Evolutionary conservation across 2,329 filamentous ascomycete genomes (phyloP).

Genomic region (Ophioceras dolichostomum): DNA sequence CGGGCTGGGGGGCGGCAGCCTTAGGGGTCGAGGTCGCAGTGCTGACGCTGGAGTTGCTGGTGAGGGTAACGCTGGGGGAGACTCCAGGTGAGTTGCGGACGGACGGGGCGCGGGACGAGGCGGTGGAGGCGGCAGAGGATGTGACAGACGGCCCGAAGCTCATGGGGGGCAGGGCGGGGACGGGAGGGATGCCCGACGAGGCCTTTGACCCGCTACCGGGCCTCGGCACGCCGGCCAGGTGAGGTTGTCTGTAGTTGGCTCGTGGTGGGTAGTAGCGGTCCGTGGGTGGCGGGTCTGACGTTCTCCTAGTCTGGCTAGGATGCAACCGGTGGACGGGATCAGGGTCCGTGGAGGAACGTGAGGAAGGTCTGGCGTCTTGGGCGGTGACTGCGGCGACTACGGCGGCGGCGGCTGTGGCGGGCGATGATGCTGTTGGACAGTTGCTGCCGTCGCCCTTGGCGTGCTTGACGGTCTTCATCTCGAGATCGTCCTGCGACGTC

Average conservation of each 20-base stretch:
- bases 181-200: constrained; percentile 12
- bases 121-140: not conserved
- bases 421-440: constrained; percentile 2
- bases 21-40: not conserved
- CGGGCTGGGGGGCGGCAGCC: not conserved
- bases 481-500: constrained; percentile 26
- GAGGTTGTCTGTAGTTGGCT: not conserved
- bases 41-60: not conserved
- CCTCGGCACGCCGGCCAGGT: not conserved
- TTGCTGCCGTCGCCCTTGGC: constrained; percentile 1
- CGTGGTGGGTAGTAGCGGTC: not conserved
- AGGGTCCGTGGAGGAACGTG: constrained; percentile 1
- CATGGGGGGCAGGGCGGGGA: constrained; percentile 6
- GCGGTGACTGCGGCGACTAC: too few species aligned
- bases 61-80: not conserved
- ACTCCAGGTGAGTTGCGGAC: not conserved
- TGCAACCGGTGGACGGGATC: constrained; percentile 11
- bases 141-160: not conserved
- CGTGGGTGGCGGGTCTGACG: constrained; percentile 9
- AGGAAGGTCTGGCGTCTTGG: constrained; percentile 1
- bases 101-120: not conserved
- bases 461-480: constrained; percentile 18
- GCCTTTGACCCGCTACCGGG: too few species aligned
- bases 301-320: constrained; percentile 10
- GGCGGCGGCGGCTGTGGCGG: constrained; percentile 2